Evolutionary conservation across 768 basidiomycete species (phyloP).

Genomic region (Tricholoma sp.): DNA sequence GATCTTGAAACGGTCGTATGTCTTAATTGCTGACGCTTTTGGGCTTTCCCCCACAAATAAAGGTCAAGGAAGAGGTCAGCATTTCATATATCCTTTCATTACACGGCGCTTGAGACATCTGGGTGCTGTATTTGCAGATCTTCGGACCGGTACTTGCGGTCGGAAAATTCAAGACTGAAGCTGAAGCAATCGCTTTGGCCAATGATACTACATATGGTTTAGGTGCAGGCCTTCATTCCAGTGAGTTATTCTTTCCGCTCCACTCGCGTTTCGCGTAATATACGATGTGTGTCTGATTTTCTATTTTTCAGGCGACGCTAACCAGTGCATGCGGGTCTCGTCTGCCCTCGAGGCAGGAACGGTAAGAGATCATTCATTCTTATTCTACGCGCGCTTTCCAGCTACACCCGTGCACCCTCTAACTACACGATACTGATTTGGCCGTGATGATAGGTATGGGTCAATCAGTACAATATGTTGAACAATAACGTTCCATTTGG

Average conservation of each 20-base stretch:
- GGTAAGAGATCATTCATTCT: constrained; percentile 35
- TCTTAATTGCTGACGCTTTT: background rate
- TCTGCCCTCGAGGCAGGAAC: constrained; percentile 86
- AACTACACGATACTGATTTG: background rate
- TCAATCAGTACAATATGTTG: constrained; percentile 84
- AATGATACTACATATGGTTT: constrained; percentile 90
- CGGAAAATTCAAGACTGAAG: constrained; percentile 80
- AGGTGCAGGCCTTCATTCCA: constrained; percentile 87
- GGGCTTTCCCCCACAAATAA: constrained; percentile 1
- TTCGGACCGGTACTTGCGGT: constrained; percentile 92
- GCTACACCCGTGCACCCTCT: background rate
- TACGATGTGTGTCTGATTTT: constrained; percentile 10
- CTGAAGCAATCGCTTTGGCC: constrained; percentile 78
- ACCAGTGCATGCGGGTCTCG: constrained; percentile 87
- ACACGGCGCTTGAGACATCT: background rate
- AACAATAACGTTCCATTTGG: constrained; percentile 93
- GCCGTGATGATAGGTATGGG: constrained; percentile 61
- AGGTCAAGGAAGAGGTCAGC: constrained; percentile 69
- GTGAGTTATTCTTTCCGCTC: constrained; percentile 33
- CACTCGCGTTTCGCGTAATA: background rate
- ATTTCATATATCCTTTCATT: background rate
- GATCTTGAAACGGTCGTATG: background rate
- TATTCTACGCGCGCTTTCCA: constrained; percentile 4
- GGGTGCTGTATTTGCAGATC: constrained; percentile 45
- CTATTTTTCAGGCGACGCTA: constrained; percentile 56